A percentile compares a stretch with the other conserved stretches of the same genome.
Conservation (phyloP, 2,329 filamentous ascomycete species). For the Oidium heveae region DNA sequence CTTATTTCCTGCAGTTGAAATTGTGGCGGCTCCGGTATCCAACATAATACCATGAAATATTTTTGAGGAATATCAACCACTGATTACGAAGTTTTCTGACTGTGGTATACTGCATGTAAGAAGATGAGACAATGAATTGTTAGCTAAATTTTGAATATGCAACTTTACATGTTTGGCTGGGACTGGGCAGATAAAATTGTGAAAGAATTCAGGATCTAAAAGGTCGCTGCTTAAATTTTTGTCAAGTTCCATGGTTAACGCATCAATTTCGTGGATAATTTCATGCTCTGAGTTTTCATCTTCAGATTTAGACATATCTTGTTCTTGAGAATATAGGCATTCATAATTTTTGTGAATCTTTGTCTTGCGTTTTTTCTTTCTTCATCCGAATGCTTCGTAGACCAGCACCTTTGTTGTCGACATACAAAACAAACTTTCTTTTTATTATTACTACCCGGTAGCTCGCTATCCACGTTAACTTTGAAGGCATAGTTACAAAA, state of each 20-base stretch:
- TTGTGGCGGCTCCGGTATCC: neutral
- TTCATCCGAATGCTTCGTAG: neutral
- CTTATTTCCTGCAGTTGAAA: neutral
- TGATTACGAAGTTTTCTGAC: no score
- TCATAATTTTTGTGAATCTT: neutral
- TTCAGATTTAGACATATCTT: neutral
- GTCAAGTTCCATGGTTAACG: neutral
- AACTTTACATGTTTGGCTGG: no score
- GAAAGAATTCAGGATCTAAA: neutral
- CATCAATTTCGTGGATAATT: neutral
- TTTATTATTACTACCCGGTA: no score
- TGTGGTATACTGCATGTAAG: no score
- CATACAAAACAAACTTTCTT: no score
- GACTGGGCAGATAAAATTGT: neutral
- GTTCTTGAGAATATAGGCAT: neutral
- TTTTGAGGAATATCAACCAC: neutral
- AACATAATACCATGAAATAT: neutral
- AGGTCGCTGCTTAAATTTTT: neutral
- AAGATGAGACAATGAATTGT: no score
- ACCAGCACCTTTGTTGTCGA: no score
- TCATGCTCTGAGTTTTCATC: neutral
- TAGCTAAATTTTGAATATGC: no score
- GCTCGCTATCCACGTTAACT: no score
- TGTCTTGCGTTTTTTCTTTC: neutral
- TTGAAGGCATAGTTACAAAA: no score